Conservation (phyloP, 306 rosid species). For the Astragalus glycyphyllos region DNA sequence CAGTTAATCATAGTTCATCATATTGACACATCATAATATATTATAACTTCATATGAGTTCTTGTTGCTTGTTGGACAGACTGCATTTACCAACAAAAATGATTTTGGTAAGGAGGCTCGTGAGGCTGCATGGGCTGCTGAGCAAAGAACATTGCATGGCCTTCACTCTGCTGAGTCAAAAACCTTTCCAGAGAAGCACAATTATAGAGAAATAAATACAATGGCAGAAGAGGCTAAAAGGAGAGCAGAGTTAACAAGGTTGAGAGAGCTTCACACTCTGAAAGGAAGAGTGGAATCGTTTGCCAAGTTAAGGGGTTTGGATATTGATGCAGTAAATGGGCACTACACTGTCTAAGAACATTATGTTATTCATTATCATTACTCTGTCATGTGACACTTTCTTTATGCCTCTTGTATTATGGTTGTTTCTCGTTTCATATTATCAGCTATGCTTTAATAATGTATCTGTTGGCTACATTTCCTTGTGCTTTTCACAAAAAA, state of each 20-base stretch:
- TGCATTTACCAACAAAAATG: conserved; percentile 68
- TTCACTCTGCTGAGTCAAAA: conserved; percentile 52
- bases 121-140: conserved; percentile 79
- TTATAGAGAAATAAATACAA: conserved; percentile 64
- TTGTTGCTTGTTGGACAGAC: conserved; percentile 56
- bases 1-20: not conserved
- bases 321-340: conserved; percentile 69
- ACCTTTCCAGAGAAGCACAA: conserved; percentile 53
- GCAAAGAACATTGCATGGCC: conserved; percentile 77
- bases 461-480: conserved; percentile 14
- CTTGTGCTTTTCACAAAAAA: conserved; percentile 8
- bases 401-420: conserved; percentile 11
- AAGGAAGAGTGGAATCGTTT: conserved; percentile 73
- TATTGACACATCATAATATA: not conserved
- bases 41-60: not conserved
- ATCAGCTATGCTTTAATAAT: conserved; percentile 22
- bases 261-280: conserved; percentile 85
- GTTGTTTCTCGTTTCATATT: not conserved
- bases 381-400: not conserved
- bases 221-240: conserved; percentile 83
- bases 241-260: conserved; percentile 80
- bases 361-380: not conserved
- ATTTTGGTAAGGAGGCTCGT: conserved; percentile 76
- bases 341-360: conserved; percentile 62
- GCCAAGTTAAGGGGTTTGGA: conserved; percentile 73